phyloP scores from a whole-genome alignment of 441 rosid genomes.

The Isatis lusitanica region DNA sequence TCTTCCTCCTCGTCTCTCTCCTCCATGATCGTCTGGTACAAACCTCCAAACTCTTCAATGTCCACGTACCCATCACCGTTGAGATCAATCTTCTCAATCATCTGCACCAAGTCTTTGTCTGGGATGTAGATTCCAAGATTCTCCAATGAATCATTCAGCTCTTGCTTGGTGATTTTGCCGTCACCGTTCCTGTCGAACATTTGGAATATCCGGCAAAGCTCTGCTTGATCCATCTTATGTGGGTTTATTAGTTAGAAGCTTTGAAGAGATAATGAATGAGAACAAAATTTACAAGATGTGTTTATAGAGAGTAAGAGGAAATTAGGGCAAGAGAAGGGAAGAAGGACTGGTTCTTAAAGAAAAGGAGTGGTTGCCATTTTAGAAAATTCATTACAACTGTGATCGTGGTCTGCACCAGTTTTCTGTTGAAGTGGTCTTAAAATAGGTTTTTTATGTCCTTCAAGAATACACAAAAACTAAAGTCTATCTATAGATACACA shows the following conservation, averaged over 20 bases:
- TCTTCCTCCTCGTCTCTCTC: constrained; percentile 92
- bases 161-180: constrained; percentile 72
- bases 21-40: constrained; percentile 79
- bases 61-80: constrained; percentile 86
- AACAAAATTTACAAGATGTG: background rate
- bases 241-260: background rate
- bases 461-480: constrained; percentile 3
- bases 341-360: constrained; percentile 30
- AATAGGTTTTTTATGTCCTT: constrained; percentile 27
- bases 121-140: constrained; percentile 75
- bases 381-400: constrained; percentile 29
- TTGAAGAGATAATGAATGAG: background rate
- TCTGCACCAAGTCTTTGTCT: constrained; percentile 67
- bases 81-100: constrained; percentile 85
- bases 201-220: constrained; percentile 78
- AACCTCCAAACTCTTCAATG: constrained; percentile 71
- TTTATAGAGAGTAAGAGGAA: constrained; percentile 12
- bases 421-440: constrained; percentile 40
- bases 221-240: constrained; percentile 57
- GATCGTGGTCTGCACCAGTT: constrained; percentile 39
- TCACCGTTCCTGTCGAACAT: constrained; percentile 91
- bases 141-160: constrained; percentile 74
- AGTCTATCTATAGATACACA: constrained; percentile 29
- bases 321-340: constrained; percentile 1
- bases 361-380: constrained; percentile 41